phyloP scores from a whole-genome alignment of 768 basidiomycete species.

The Agaricus sinodeliciosus region DNA sequence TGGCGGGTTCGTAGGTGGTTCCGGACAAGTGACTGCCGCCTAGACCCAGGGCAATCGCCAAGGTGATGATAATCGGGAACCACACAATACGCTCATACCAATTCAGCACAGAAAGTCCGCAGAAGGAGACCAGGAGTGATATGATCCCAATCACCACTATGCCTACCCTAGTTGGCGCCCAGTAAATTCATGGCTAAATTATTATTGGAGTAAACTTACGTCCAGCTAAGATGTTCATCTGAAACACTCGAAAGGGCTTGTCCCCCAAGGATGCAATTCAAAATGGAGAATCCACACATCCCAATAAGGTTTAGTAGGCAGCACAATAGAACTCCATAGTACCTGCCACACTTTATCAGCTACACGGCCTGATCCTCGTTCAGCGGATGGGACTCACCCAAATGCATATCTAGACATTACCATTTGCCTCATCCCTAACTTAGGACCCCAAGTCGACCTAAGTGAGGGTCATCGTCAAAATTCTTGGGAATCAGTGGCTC shows the following conservation, averaged over 20 bases:
- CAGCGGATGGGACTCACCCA: conserved; percentile 19
- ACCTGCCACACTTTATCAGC: conserved; percentile 8
- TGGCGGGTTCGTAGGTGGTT: conserved; percentile 45
- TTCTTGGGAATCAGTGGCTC: conserved; percentile 1
- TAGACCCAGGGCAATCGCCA: conserved; percentile 64
- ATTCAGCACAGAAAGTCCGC: conserved; percentile 43
- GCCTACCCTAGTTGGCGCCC: conserved; percentile 46
- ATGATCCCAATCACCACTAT: conserved; percentile 72
- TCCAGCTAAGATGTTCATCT: conserved; percentile 23
- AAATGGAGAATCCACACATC: conserved; percentile 51
- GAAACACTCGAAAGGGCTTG: conserved; percentile 26
- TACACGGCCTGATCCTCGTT: not conserved
- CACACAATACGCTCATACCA: conserved; percentile 72
- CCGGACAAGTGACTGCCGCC: conserved; percentile 63
- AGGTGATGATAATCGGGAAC: conserved; percentile 74
- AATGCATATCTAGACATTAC: conserved; percentile 49
- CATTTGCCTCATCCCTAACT: conserved; percentile 84
- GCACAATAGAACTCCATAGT: conserved; percentile 45
- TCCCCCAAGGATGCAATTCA: conserved; percentile 59
- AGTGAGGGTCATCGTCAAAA: not conserved
- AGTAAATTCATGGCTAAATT: not conserved
- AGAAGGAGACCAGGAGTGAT: conserved; percentile 60
- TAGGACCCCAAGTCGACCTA: conserved; percentile 71
- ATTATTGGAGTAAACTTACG: conserved; percentile 16
- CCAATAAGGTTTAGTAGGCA: conserved; percentile 47